A percentile compares a stretch with the other conserved stretches of the same genome.
These are phyloP conservation scores for Inga oerstediana DNA, from an alignment of 306 rosid genomes.

Conservation along the genomic window DNA sequence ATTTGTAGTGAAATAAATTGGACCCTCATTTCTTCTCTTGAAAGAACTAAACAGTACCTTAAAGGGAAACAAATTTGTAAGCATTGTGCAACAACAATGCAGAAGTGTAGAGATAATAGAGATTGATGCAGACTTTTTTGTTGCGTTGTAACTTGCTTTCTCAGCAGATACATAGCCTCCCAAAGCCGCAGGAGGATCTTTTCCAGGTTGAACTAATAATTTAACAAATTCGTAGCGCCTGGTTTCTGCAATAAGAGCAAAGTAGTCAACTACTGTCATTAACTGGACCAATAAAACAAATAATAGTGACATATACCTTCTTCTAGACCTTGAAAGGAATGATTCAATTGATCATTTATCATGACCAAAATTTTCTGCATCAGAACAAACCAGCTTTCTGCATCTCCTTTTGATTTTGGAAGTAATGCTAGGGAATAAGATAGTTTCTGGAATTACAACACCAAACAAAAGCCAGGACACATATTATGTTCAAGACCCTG, in stretches of 20 bases:
- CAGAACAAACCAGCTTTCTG: slow-evolving; percentile 80
- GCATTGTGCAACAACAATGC: slow-evolving; percentile 71
- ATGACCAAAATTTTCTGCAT: slow-evolving; percentile 68
- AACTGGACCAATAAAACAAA: slow-evolving; percentile 15
- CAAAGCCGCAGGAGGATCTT: slow-evolving; percentile 63
- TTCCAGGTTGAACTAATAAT: slow-evolving; percentile 61
- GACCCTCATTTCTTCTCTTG: neutral
- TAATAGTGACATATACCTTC: slow-evolving; percentile 57
- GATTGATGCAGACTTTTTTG: slow-evolving; percentile 48
- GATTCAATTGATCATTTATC: slow-evolving; percentile 64
- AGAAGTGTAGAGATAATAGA: slow-evolving; percentile 63
- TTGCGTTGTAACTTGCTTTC: slow-evolving; percentile 40
- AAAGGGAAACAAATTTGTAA: slow-evolving; percentile 70
- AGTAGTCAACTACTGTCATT: slow-evolving; percentile 32
- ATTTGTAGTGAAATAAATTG: slow-evolving; percentile 17
- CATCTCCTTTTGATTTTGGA: slow-evolving; percentile 74
- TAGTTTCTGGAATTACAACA: slow-evolving; percentile 64
- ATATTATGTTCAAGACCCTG: slow-evolving; percentile 30
- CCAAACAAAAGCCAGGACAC: slow-evolving; percentile 33
- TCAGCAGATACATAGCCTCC: slow-evolving; percentile 54
- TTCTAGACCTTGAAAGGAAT: slow-evolving; percentile 78
- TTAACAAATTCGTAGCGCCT: slow-evolving; percentile 48
- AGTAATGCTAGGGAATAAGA: slow-evolving; percentile 77
- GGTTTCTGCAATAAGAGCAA: slow-evolving; percentile 51
- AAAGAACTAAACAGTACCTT: slow-evolving; percentile 60